Conservation (phyloP, 176 grass and related monocot genomes). For the Oryza glaberrima region DNA sequence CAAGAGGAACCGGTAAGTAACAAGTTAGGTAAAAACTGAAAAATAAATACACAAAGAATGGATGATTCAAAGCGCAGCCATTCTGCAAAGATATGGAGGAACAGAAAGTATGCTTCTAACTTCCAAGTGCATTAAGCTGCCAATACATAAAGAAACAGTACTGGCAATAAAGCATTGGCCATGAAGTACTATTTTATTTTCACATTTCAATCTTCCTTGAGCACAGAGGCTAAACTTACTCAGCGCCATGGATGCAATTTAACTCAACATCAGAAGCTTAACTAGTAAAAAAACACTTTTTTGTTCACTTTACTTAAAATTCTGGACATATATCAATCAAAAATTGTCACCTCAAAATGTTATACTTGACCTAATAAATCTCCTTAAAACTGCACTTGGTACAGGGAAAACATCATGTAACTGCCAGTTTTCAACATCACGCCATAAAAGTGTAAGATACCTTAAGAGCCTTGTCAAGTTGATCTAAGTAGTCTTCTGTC, state of each 20-base stretch:
- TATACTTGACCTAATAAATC: background rate
- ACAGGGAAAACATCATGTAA: constrained; percentile 6
- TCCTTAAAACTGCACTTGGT: background rate
- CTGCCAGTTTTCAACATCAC: background rate
- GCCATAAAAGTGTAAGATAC: constrained; percentile 41
- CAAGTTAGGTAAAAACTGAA: background rate
- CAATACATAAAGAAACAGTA: background rate
- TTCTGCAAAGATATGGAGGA: background rate
- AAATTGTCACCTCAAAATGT: background rate
- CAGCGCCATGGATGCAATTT: background rate
- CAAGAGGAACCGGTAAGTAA: constrained; percentile 21
- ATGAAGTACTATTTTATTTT: constrained; percentile 3
- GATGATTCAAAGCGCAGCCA: background rate
- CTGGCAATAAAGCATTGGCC: background rate
- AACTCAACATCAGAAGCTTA: background rate
- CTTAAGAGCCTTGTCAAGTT: constrained; percentile 85
- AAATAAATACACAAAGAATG: background rate
- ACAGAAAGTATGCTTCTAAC: background rate
- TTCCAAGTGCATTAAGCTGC: background rate
- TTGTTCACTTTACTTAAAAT: background rate
- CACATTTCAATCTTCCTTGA: background rate
- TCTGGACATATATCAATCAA: constrained; percentile 9
- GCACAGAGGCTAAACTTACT: constrained; percentile 21
- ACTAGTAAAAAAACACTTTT: constrained; percentile 8
- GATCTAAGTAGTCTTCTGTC: constrained; percentile 81